Base-by-base conservation (phyloP, 768 basidiomycete genomes). In the Brasilioporus rufonigricans region DNA sequence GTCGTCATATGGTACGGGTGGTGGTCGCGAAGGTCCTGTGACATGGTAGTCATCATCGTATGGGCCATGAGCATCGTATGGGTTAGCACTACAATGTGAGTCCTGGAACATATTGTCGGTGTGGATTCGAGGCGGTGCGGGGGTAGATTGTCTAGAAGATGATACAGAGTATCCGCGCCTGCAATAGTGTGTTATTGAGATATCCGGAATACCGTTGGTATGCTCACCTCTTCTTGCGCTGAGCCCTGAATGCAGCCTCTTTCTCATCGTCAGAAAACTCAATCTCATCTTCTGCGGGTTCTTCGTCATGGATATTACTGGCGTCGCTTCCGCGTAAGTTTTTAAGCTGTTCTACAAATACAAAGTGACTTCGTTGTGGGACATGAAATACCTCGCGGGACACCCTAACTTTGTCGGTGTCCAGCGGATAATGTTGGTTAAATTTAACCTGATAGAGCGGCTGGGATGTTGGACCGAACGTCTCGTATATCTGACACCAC, bases 231-330 rank as follows among this genome's bases (percentile, higher is more conserved):
- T 77, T 76, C 64, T 87, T 89, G 44, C 80, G 63, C 46, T 74
- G 74, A 47, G 75, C 75, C 72, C 81, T 90, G 65, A 86, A 80
- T 27, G 83, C 85, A 18, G 84, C 83, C 69, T 98, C 96, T 51
- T 86, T 80, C 68, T 98, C 96, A 61, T 98, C 96, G 60, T 98
- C 96, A 4, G 91, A 93, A 71, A 95, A 98, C 67, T 98, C 96
- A 29, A 91, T 65, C 65, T 98, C 96, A 52, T 92, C 83, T 19
- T 91, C 93, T 2, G 77, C 89, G 3, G 91, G 87, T 68, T 98
- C 96, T 71, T 98, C 96, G 65, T 98, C 96, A 61, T 93, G 84
- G 11, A 93, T 78, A 66, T 98, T 98, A 64, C 90, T 93, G 21
- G 96, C 96, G 62, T 98, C 96, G 59, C 91, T 93, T 39, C 95